Conservation (phyloP, 1,284 basidiomycete genomes). For the Apiotrichum sp. region DNA sequence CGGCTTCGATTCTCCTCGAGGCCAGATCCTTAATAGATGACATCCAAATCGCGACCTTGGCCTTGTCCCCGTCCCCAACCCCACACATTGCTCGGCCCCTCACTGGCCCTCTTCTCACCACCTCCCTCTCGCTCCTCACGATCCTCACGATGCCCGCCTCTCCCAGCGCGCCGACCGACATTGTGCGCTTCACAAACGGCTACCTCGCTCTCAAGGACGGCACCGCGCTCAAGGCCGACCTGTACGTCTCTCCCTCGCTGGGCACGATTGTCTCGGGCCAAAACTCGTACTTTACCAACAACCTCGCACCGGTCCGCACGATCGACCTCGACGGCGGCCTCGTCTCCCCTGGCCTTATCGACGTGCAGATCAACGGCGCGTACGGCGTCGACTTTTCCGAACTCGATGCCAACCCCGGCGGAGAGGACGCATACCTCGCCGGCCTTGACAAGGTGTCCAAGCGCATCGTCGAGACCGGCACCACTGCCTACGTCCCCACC, state of each 20-base stretch:
- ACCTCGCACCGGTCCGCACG: conserved; percentile 13
- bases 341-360: conserved; percentile 71
- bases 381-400: conserved; percentile 86
- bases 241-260: conserved; percentile 28
- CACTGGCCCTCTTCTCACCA: neutral
- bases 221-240: conserved; percentile 39
- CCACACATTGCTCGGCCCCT: no score
- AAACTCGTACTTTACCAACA: conserved; percentile 24
- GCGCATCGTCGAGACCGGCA: conserved; percentile 77
- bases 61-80: no score
- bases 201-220: conserved; percentile 69
- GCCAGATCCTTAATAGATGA: no score
- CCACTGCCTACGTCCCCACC: conserved; percentile 67
- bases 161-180: conserved; percentile 20
- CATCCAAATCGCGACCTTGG: no score
- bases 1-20: no score
- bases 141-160: conserved; percentile 1
- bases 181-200: conserved; percentile 80
- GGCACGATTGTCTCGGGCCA: conserved; percentile 36
- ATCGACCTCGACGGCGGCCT: conserved; percentile 56
- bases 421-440: conserved; percentile 60
- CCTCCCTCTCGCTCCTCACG: neutral
- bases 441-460: conserved; percentile 65
- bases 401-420: conserved; percentile 54
- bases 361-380: conserved; percentile 68